Evolutionary conservation across 75 land plant genomes (phyloP), one percentile per base, ranked within the genome.

Genomic region (Azolla pinnata): DNA sequence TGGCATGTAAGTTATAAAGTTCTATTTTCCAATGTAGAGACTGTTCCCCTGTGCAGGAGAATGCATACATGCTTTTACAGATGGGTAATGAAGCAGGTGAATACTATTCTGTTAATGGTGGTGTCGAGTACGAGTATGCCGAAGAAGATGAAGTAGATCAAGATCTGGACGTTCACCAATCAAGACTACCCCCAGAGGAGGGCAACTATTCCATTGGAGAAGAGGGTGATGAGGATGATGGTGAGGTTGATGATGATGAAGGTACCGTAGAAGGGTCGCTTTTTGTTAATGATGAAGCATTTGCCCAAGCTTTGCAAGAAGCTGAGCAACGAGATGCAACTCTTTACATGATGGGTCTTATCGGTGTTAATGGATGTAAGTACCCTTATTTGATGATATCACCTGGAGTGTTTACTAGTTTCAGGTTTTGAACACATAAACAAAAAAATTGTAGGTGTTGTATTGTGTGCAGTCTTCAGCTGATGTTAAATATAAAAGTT

Each of bases 31-130:
- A 18, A 54, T 21, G n/a, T 2, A 9, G 27, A 9, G 9, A 19
- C 14, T 8, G 29, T 19, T 26, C 35, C 27, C 50, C 29, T 32
- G n/a, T 48, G 65, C 65, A 90, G 97, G 97, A 90, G 67, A 74
- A 82, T 59, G 92, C 92, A 24, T 90, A 84, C 57, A 71, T 87
- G 83, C 75, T 87, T 71, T 65, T 90, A 31, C 67, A 74, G 29
- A 83, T 69, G 71, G 70, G 62, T 27, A 65, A 56, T 44, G 80
- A 56, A 30, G 74, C 64, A 3, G 54, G 57, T 20, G 74, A 72
- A 32, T 61, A 59, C 28, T 12, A 61, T 9, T 7, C 42, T 14
- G 42, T 7, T 14, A 38, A 14, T 38, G 14, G 42, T 14, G 14
- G 42, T 14, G 7, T 38, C 14, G 71, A 56, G 27, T 53, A 14